Evolutionary conservation across 2,329 filamentous ascomycete genomes (phyloP).

Genomic region (Hymenoscyphus scutula): DNA sequence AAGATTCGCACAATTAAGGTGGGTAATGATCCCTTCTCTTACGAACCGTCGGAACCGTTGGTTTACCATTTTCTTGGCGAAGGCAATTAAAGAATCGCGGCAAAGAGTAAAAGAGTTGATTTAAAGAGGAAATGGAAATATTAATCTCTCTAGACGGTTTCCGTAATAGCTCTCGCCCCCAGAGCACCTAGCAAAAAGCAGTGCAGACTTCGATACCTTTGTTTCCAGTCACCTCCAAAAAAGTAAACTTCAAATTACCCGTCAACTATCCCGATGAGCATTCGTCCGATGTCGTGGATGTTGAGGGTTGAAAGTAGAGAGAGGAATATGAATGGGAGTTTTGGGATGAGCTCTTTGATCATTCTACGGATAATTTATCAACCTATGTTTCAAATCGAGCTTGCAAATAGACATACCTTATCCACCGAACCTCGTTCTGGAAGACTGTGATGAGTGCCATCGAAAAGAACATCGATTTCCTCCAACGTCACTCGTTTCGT

Average conservation of each 20-base stretch:
- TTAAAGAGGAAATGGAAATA: too few relatives aligned
- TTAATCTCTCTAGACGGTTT: too few relatives aligned
- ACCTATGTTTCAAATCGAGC: background rate
- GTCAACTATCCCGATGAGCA: background rate
- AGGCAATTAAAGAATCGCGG: too few relatives aligned
- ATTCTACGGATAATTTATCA: background rate
- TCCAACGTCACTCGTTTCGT: slow-evolving; percentile 55
- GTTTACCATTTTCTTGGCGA: too few relatives aligned
- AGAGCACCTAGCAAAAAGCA: too few relatives aligned
- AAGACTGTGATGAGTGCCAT: slow-evolving; percentile 18
- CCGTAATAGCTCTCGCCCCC: too few relatives aligned
- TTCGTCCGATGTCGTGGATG: background rate
- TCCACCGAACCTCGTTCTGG: background rate
- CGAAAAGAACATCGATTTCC: slow-evolving; percentile 56
- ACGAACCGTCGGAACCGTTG: too few relatives aligned
- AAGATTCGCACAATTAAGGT: too few relatives aligned
- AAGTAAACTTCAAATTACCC: background rate
- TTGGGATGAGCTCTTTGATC: background rate
- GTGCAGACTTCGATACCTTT: too few relatives aligned
- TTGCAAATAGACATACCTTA: background rate
- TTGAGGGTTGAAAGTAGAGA: background rate
- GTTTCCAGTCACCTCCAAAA: background rate
- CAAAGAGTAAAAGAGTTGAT: too few relatives aligned
- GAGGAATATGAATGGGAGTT: background rate
- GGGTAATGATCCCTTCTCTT: too few relatives aligned